phyloP scores from a whole-genome alignment of 345 rosid species.

The Hibiscus tridactylites region DNA sequence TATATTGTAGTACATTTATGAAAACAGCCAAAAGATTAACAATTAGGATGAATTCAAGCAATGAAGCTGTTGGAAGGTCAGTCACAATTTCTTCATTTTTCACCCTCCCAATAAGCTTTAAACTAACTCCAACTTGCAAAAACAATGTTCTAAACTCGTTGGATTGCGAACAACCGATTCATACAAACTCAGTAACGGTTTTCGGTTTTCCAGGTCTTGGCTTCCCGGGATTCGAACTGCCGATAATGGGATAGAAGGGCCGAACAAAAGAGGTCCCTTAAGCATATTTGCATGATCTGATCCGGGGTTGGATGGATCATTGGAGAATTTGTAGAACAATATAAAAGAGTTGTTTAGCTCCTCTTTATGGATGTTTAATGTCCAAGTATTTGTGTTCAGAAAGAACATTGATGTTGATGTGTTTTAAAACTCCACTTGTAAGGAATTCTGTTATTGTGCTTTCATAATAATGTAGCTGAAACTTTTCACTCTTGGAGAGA shows the following conservation, averaged over 20 bases:
- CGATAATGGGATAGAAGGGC: conserved; percentile 52
- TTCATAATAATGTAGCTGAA: not conserved
- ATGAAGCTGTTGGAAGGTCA: conserved; percentile 54
- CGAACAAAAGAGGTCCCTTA: conserved; percentile 61
- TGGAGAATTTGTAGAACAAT: not conserved
- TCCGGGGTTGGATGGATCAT: not conserved
- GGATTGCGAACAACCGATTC: not conserved
- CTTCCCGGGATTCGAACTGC: conserved; percentile 47
- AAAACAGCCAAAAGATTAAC: conserved; percentile 66
- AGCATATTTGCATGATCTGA: conserved; percentile 54
- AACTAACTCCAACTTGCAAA: not conserved
- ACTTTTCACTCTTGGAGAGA: not conserved
- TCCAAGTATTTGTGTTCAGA: not conserved
- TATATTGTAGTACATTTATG: conserved; percentile 47
- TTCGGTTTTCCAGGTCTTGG: conserved; percentile 47
- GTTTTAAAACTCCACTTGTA: not conserved
- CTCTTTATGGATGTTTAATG: not conserved
- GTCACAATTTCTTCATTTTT: conserved; percentile 1
- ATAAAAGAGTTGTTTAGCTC: not conserved
- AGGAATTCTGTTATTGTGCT: not conserved
- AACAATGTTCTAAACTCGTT: not conserved
- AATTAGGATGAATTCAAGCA: conserved; percentile 46
- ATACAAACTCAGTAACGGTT: not conserved
- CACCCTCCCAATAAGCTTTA: not conserved
- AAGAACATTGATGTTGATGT: conserved; percentile 1